Percentiles rank a stretch among this genome's conserved stretches.
These are phyloP conservation scores for Colletotrichum scovillei DNA, from an alignment of 2,329 filamentous ascomycete species.

Conservation along the genomic window DNA sequence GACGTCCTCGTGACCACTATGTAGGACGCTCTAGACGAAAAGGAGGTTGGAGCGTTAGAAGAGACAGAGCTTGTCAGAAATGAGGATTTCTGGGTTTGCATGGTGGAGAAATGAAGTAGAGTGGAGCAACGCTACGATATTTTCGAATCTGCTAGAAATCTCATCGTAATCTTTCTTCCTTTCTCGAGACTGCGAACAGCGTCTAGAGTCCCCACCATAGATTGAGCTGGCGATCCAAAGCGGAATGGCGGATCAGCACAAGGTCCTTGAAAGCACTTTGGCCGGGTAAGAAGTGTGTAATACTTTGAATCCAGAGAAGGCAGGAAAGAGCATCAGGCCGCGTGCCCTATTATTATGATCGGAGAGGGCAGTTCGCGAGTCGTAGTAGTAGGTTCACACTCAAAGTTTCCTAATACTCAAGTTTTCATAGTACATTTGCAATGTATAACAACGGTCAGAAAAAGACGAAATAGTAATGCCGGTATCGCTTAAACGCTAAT, in stretches of 20 bases:
- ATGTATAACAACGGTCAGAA: too few species aligned
- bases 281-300: conserved; percentile 12
- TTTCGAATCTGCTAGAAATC: background rate
- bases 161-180: conserved; percentile 3
- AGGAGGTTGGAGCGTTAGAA: conserved; percentile 25
- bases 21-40: conserved; percentile 42
- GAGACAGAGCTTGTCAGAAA: conserved; percentile 20
- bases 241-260: conserved; percentile 8
- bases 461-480: too few species aligned
- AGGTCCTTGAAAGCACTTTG: conserved; percentile 7
- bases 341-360: too few species aligned
- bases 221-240: conserved; percentile 13
- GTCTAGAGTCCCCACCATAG: background rate
- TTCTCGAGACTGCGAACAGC: background rate
- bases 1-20: conserved; percentile 50
- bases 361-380: too few species aligned
- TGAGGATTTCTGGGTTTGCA: conserved; percentile 31
- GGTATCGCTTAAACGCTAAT: too few species aligned
- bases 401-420: too few species aligned
- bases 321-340: background rate
- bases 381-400: too few species aligned
- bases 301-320: background rate
- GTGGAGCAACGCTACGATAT: background rate
- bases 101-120: conserved; percentile 13
- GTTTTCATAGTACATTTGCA: too few species aligned